These are phyloP conservation scores for Wallacemonas sp. DNA, from an alignment of 208 protist species.

Conservation along the genomic window DNA sequence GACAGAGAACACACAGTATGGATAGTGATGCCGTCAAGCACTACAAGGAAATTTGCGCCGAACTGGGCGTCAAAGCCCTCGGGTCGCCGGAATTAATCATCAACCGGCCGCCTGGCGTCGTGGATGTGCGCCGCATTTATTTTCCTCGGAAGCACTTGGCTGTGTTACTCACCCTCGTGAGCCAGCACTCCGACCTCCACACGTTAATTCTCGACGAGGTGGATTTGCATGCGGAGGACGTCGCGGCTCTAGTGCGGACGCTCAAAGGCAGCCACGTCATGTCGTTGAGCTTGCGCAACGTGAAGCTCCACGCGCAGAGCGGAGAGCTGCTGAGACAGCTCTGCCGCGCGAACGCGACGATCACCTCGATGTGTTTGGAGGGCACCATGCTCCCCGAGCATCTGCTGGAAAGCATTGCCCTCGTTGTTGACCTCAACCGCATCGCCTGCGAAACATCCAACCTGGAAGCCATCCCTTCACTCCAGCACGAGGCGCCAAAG, in stretches of 20 bases:
- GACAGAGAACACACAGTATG: neutral
- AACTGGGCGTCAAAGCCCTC: slow-evolving; percentile 19
- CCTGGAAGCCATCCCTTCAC: slow-evolving; percentile 25
- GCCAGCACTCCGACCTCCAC: slow-evolving; percentile 50
- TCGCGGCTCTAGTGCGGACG: slow-evolving; percentile 32
- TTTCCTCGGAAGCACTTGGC: slow-evolving; percentile 44
- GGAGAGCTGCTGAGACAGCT: slow-evolving; percentile 41
- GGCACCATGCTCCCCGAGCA: slow-evolving; percentile 35
- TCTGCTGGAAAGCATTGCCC: slow-evolving; percentile 35
- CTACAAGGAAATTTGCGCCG: slow-evolving; percentile 28
- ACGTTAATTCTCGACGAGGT: slow-evolving; percentile 53
- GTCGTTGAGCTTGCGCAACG: slow-evolving; percentile 40
- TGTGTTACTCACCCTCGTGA: slow-evolving; percentile 37
- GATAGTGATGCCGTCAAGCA: neutral
- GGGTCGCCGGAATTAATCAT: slow-evolving; percentile 18
- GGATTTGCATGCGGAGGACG: slow-evolving; percentile 26
- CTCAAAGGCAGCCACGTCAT: slow-evolving; percentile 41
- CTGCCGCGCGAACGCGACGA: slow-evolving; percentile 30
- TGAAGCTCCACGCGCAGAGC: slow-evolving; percentile 30
- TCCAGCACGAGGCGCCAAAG: slow-evolving; percentile 21
- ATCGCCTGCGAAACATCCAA: slow-evolving; percentile 17
- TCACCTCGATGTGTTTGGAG: slow-evolving; percentile 36
- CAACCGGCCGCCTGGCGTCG: slow-evolving; percentile 19
- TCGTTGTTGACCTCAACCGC: slow-evolving; percentile 50
- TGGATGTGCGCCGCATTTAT: slow-evolving; percentile 53